Evolutionary conservation across 2,329 filamentous ascomycete genomes (phyloP), one percentile per base, ranked within the genome.

Genomic region (Pseudogymnoascus sp.): DNA sequence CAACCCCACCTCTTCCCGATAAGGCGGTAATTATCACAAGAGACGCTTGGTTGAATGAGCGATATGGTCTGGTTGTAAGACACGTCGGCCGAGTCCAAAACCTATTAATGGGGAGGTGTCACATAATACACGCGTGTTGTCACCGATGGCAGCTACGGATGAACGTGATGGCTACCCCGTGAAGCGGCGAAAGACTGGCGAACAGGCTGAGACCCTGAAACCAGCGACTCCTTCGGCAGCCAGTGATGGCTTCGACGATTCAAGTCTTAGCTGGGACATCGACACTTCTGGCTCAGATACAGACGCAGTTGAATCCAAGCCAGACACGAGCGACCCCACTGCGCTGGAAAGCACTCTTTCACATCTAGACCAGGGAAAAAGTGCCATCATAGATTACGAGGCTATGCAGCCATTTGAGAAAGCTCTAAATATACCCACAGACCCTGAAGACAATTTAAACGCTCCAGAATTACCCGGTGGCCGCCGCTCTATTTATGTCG

Each of bases 401-500:
- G 78, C 79, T 2, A 85, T 86, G 18, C 81, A 84, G 63, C 69
- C 71, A 50, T 66, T 67, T 2, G 68, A 69, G n/a, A 69, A 71
- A 7, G 69, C 78, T 60, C 73, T 74, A 3, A 71, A 75, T 8
- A 70, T 77, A 7, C 68, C 69, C 35, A 69, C 73, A 63, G 60
- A 68, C 65, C 69, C 78, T 4, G 78, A 80, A 64, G 75, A 78
- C 37, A 77, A 82, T 6, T 70, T 88, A 12, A 79, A 79, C 62
- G 75, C 84, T 59, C 78, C 77, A 58, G 81, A 76, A 63, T 96
- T 90, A 90, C 75, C 85, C 4, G 84, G 81, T 68, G 90, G 91
- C 0, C 86, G 85, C 71, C 95, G 87, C 69, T 97, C 92, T 1
- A 90, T 99, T 61, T 99, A 99, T 69, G 91, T 97, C 15, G 94